phyloP scores from a whole-genome alignment of 179 eudicot genomes.

The Amaranthus tricolor region DNA sequence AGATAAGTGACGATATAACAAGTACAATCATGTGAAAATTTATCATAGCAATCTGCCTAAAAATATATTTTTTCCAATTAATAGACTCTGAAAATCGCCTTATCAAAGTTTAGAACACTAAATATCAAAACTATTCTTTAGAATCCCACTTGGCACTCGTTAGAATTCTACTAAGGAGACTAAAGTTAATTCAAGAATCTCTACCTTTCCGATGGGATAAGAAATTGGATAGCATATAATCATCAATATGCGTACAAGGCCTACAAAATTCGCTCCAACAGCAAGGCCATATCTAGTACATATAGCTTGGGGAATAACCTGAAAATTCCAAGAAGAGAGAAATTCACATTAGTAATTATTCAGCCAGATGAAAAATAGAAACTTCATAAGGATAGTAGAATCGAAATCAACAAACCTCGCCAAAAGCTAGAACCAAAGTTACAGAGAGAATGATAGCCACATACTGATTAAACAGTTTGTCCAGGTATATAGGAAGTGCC shows the following conservation, averaged over 20 bases:
- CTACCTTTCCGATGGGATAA: slow-evolving; percentile 87
- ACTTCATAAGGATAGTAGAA: background rate
- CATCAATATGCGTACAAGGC: slow-evolving; percentile 85
- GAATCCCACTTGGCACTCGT: background rate
- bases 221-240: slow-evolving; percentile 75
- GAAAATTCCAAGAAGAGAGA: slow-evolving; percentile 20
- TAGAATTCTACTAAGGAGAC: background rate
- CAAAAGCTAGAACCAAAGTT: slow-evolving; percentile 86
- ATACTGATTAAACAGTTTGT: slow-evolving; percentile 82
- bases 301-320: slow-evolving; percentile 94
- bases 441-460: slow-evolving; percentile 87
- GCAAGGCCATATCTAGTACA: slow-evolving; percentile 89
- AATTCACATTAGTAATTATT: background rate
- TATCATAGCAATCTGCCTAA: background rate
- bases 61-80: background rate
- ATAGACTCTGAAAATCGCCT: background rate
- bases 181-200: background rate
- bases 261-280: slow-evolving; percentile 84
- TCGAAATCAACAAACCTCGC: slow-evolving; percentile 55
- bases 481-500: slow-evolving; percentile 95
- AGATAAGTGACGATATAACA: background rate
- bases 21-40: background rate
- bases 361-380: background rate
- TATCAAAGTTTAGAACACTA: background rate
- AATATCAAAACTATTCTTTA: background rate